A percentile compares a stretch with the other conserved stretches of the same genome.
Evolutionary conservation across 2,329 filamentous ascomycete genomes (phyloP).

Genomic region (Bipolaris zeicola): DNA sequence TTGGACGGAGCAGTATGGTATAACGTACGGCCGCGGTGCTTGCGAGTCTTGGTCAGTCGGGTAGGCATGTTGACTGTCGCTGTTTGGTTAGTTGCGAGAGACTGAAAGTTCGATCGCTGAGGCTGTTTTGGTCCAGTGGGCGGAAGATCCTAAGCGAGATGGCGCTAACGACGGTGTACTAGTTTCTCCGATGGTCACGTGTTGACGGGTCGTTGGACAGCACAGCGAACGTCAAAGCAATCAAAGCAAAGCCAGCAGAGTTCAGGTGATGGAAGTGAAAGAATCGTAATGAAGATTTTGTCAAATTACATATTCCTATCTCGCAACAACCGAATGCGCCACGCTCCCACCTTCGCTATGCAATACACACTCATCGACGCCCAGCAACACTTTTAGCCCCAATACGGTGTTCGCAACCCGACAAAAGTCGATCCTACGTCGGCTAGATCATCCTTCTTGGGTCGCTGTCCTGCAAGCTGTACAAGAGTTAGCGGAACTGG

Average conservation of each 20-base stretch:
- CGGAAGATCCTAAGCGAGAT: conserved; percentile 24
- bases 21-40: conserved; percentile 72
- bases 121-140: conserved; percentile 17
- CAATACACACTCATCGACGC: conserved; percentile 25
- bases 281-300: neutral
- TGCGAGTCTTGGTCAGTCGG: conserved; percentile 42
- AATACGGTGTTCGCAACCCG: conserved; percentile 49
- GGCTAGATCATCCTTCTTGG: conserved; percentile 67
- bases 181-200: conserved; percentile 12
- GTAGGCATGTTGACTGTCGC: conserved; percentile 40
- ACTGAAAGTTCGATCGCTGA: conserved; percentile 4
- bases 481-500: conserved; percentile 13
- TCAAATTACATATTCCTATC: conserved; percentile 14
- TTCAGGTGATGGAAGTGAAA: neutral
- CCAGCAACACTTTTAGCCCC: conserved; percentile 34
- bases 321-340: conserved; percentile 12
- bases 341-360: conserved; percentile 32
- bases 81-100: conserved; percentile 38
- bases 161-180: conserved; percentile 5
- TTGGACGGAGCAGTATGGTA: neutral
- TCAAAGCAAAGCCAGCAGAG: too few relatives aligned
- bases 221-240: neutral
- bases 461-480: conserved; percentile 66
- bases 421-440: conserved; percentile 45
- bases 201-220: neutral